Evolutionary conservation across 768 basidiomycete genomes (phyloP).

Genomic region (Tulasnella sp.): DNA sequence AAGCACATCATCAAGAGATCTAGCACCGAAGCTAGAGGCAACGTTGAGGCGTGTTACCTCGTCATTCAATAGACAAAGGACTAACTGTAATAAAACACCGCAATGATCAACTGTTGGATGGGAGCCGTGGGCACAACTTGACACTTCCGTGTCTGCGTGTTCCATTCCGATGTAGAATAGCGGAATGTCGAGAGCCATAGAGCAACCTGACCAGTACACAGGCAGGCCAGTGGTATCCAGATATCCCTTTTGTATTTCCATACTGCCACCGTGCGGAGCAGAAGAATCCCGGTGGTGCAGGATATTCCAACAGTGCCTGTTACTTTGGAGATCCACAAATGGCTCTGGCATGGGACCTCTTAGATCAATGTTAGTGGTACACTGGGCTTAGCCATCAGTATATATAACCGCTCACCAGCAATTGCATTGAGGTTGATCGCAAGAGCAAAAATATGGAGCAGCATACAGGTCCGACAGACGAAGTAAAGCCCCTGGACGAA

Average conservation of each 20-base stretch:
- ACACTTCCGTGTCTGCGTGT: not conserved
- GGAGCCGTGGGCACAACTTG: not conserved
- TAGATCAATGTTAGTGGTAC: not conserved
- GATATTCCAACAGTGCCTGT: slow-evolving; percentile 9
- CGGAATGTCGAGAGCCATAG: slow-evolving; percentile 13
- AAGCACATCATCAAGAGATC: not conserved
- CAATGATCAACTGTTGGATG: not conserved
- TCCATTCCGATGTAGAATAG: slow-evolving; percentile 5
- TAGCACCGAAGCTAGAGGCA: not conserved
- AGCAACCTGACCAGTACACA: slow-evolving; percentile 1
- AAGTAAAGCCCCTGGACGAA: slow-evolving; percentile 1
- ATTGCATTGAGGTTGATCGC: slow-evolving; percentile 12
- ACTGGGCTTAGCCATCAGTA: too few species aligned
- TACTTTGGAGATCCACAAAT: slow-evolving; percentile 12
- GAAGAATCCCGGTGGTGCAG: not conserved
- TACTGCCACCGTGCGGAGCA: slow-evolving; percentile 1
- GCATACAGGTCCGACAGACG: slow-evolving; percentile 7
- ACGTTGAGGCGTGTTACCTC: too few species aligned
- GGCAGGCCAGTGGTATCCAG: slow-evolving; percentile 1
- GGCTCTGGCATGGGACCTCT: slow-evolving; percentile 7
- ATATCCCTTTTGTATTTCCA: slow-evolving; percentile 3
- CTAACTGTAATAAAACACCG: slow-evolving; percentile 13
- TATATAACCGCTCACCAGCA: not conserved
- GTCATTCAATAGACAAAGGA: not conserved
- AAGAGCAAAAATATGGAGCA: slow-evolving; percentile 12